Percentiles rank a stretch among this genome's conserved stretches.
Evolutionary conservation across 2,329 filamentous ascomycete genomes (phyloP).

Genomic region (Pyrenophora teres): DNA sequence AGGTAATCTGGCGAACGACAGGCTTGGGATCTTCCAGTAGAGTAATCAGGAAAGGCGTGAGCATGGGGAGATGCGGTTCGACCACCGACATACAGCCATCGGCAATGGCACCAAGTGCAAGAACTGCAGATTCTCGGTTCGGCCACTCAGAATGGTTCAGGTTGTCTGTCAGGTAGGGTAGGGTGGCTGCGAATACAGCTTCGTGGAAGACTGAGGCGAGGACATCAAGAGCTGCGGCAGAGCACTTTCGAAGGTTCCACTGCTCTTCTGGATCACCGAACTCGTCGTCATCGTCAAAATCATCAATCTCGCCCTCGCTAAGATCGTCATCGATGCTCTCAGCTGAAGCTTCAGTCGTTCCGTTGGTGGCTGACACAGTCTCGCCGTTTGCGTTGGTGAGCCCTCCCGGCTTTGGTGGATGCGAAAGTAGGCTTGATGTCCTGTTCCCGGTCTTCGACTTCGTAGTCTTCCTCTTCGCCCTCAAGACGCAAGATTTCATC

Average conservation of each 20-base stretch:
- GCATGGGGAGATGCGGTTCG: slow-evolving; percentile 83
- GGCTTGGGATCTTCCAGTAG: slow-evolving; percentile 84
- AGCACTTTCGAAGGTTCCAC: slow-evolving; percentile 97
- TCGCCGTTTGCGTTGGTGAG: slow-evolving; percentile 56
- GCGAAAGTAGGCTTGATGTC: slow-evolving; percentile 94
- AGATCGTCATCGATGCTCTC: slow-evolving; percentile 67
- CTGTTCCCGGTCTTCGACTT: slow-evolving; percentile 84
- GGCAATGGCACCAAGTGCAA: slow-evolving; percentile 91
- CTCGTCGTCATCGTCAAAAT: slow-evolving; percentile 72
- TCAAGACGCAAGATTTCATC: slow-evolving; percentile 89
- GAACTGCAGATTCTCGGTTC: slow-evolving; percentile 88
- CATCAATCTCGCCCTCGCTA: slow-evolving; percentile 86
- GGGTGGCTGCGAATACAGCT: slow-evolving; percentile 85
- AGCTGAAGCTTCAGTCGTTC: slow-evolving; percentile 48
- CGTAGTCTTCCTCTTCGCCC: slow-evolving; percentile 79
- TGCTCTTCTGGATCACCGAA: slow-evolving; percentile 79
- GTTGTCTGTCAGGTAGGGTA: slow-evolving; percentile 91
- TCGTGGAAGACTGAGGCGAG: slow-evolving; percentile 89
- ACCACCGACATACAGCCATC: slow-evolving; percentile 93
- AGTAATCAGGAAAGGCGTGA: slow-evolving; percentile 87
- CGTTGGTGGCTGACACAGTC: slow-evolving; percentile 51
- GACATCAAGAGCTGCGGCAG: slow-evolving; percentile 90
- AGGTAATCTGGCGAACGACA: slow-evolving; percentile 94
- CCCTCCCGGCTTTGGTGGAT: slow-evolving; percentile 65
- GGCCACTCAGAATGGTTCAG: slow-evolving; percentile 89